phyloP scores from a whole-genome alignment of 1,284 basidiomycete species.

The Marasmius oreades region DNA sequence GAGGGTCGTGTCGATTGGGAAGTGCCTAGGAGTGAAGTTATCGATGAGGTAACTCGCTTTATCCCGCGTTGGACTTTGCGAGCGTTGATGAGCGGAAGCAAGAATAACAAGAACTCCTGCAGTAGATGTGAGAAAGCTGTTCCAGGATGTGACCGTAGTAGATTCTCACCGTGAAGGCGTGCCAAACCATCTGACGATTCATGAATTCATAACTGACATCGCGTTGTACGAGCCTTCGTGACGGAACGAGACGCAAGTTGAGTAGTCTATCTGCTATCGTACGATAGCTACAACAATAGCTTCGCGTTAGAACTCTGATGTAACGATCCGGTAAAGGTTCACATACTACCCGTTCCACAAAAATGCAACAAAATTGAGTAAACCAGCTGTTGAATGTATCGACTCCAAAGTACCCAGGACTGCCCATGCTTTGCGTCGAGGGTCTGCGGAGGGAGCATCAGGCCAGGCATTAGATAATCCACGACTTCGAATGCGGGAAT shows the following conservation, averaged over 20 bases:
- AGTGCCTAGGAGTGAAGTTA: slow-evolving; percentile 31
- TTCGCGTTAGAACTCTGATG: not conserved
- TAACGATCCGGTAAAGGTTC: slow-evolving; percentile 3
- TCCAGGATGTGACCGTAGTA: slow-evolving; percentile 1
- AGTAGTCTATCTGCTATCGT: slow-evolving; percentile 82
- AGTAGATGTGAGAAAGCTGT: slow-evolving; percentile 1
- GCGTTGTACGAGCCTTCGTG: slow-evolving; percentile 66
- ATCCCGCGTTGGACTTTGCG: slow-evolving; percentile 61
- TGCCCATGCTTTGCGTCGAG: slow-evolving; percentile 75
- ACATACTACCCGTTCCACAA: slow-evolving; percentile 82
- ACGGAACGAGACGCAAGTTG: slow-evolving; percentile 76
- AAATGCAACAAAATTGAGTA: slow-evolving; percentile 82
- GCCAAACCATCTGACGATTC: slow-evolving; percentile 99
- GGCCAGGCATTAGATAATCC: slow-evolving; percentile 88
- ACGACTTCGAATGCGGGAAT: slow-evolving; percentile 68
- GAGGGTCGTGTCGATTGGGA: slow-evolving; percentile 13
- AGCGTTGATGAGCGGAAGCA: slow-evolving; percentile 81
- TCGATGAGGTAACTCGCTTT: slow-evolving; percentile 36
- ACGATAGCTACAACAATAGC: slow-evolving; percentile 61
- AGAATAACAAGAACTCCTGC: slow-evolving; percentile 94
- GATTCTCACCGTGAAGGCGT: slow-evolving; percentile 87
- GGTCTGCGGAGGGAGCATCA: slow-evolving; percentile 78
- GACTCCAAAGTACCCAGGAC: slow-evolving; percentile 68
- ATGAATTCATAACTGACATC: slow-evolving; percentile 98
- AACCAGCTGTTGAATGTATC: slow-evolving; percentile 52